phyloP scores from a whole-genome alignment of 169 alveolate genomes.

The Cryptosporidium baileyi region DNA sequence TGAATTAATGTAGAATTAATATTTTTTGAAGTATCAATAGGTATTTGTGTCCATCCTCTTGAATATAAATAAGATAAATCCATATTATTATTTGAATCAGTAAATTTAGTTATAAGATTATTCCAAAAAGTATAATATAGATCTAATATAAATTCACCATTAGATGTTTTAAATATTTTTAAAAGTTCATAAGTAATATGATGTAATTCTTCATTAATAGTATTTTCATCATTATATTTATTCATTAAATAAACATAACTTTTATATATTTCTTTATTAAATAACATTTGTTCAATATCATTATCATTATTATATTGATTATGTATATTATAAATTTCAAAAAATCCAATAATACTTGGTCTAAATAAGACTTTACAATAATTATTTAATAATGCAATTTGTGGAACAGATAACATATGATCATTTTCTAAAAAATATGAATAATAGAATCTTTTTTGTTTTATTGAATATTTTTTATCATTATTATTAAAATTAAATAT shows the following conservation, averaged over 20 bases:
- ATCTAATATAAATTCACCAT: slow-evolving; percentile 43
- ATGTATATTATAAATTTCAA: slow-evolving; percentile 41
- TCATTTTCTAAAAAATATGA: slow-evolving; percentile 46
- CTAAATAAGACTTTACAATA: slow-evolving; percentile 32
- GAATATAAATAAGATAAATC: slow-evolving; percentile 50
- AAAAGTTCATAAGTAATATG: slow-evolving; percentile 33
- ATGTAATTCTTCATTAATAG: neutral
- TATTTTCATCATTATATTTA: slow-evolving; percentile 15
- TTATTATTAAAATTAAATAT: neutral
- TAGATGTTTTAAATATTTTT: slow-evolving; percentile 45
- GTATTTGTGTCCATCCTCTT: slow-evolving; percentile 61
- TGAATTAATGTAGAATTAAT: neutral
- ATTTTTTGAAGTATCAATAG: neutral
- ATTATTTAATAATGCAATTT: slow-evolving; percentile 33
- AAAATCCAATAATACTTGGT: slow-evolving; percentile 45
- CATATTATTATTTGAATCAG: neutral
- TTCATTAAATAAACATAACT: slow-evolving; percentile 13
- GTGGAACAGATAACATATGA: slow-evolving; percentile 44
- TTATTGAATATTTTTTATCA: neutral
- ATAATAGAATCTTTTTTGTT: slow-evolving; percentile 29
- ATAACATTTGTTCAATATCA: slow-evolving; percentile 38
- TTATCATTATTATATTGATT: slow-evolving; percentile 27
- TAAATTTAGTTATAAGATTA: slow-evolving; percentile 18
- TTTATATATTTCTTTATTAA: neutral
- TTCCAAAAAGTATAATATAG: slow-evolving; percentile 58